These are phyloP conservation scores for Penicillium salamii DNA, from an alignment of 495 filamentous ascomycete species.

Conservation along the genomic window DNA sequence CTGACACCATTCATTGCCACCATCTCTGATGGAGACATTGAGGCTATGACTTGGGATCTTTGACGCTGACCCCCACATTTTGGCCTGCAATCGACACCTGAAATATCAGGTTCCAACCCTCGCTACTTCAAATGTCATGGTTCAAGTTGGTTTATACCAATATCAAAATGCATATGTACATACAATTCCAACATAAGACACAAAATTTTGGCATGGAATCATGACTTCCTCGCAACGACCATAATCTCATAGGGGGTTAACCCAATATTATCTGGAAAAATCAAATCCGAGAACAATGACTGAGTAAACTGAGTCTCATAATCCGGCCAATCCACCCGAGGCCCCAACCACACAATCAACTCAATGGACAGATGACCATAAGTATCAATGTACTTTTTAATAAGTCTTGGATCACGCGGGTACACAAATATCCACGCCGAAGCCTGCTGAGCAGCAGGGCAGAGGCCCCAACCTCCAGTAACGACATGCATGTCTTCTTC, in stretches of 20 bases:
- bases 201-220: neutral
- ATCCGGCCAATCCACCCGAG: slow-evolving; percentile 46
- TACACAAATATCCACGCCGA: slow-evolving; percentile 55
- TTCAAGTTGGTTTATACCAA: too few relatives aligned
- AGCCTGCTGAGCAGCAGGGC: slow-evolving; percentile 32
- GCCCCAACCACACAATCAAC: slow-evolving; percentile 51
- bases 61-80: too few relatives aligned
- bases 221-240: slow-evolving; percentile 20
- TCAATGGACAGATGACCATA: slow-evolving; percentile 25
- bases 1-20: neutral
- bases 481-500: slow-evolving; percentile 41
- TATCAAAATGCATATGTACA: neutral
- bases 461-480: slow-evolving; percentile 40
- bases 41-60: too few relatives aligned
- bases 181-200: neutral
- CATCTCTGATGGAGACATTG: neutral
- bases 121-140: too few relatives aligned
- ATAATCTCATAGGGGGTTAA: slow-evolving; percentile 33
- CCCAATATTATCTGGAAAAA: slow-evolving; percentile 24
- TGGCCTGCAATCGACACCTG: too few relatives aligned
- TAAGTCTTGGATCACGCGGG: slow-evolving; percentile 45
- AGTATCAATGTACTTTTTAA: slow-evolving; percentile 40
- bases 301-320: slow-evolving; percentile 29
- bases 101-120: too few relatives aligned
- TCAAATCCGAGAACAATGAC: slow-evolving; percentile 21